These are phyloP conservation scores for Blastocystis sp. DNA, from an alignment of 352 stramenopile genomes.

Conservation along the genomic window DNA sequence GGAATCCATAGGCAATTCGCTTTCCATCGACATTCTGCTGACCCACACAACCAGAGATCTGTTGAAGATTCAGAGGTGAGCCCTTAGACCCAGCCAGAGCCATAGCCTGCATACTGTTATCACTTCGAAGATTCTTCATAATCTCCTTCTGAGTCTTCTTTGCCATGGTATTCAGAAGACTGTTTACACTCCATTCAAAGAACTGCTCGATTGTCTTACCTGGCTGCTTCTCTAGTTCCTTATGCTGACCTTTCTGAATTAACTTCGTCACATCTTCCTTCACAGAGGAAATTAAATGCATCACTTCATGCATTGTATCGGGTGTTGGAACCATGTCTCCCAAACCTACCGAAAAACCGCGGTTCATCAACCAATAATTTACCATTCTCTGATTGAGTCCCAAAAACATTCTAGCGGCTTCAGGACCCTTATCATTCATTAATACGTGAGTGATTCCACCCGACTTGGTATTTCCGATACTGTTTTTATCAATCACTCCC, in stretches of 20 bases:
- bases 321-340: conserved; percentile 97
- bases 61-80: conserved; percentile 98
- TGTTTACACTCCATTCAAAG: conserved; percentile 96
- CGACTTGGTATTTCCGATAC: conserved; percentile 88
- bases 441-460: conserved; percentile 94
- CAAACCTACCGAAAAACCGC: conserved; percentile 96
- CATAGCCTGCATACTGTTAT: conserved; percentile 99
- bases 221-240: conserved; percentile 93
- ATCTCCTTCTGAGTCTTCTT: conserved; percentile 92
- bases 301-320: conserved; percentile 93
- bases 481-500: conserved; percentile 98
- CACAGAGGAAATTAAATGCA: conserved; percentile 95
- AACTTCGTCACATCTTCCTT: conserved; percentile 87
- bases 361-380: conserved; percentile 96
- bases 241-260: conserved; percentile 92
- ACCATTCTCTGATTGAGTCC: conserved; percentile 92
- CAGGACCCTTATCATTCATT: conserved; percentile 78
- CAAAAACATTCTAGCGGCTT: conserved; percentile 79
- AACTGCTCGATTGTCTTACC: conserved; percentile 97
- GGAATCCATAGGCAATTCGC: conserved; percentile 87
- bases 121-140: conserved; percentile 91
- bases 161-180: conserved; percentile 86
- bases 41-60: conserved; percentile 97
- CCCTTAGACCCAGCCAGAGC: conserved; percentile 97
- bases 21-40: conserved; percentile 89